phyloP scores from a whole-genome alignment of 305 asterid species.

The Fraxinus greggii region DNA sequence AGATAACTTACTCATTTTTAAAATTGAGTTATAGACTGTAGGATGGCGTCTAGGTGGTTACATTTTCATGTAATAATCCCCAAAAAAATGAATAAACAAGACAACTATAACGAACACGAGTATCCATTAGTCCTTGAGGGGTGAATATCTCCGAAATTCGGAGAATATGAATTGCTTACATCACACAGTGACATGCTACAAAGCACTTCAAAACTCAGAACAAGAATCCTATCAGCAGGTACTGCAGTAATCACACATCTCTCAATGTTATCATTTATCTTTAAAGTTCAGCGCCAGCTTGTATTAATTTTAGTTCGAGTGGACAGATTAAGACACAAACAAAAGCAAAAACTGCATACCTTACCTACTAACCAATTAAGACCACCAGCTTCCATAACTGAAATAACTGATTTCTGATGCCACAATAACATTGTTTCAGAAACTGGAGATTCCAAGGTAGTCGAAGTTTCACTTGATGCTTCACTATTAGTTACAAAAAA shows the following conservation, averaged over 20 bases:
- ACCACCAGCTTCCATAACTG: slow-evolving; percentile 98
- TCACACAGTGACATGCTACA: background rate
- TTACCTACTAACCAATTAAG: slow-evolving; percentile 99
- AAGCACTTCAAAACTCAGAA: background rate
- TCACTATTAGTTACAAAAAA: slow-evolving; percentile 40
- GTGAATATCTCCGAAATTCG: background rate
- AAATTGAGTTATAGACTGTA: background rate
- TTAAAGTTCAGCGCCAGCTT: slow-evolving; percentile 20
- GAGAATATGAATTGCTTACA: background rate
- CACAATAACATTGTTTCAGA: slow-evolving; percentile 59
- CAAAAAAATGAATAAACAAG: background rate
- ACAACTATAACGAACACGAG: background rate
- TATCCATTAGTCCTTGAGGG: background rate
- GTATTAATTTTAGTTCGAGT: slow-evolving; percentile 10
- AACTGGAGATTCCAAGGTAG: slow-evolving; percentile 36
- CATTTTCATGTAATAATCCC: background rate
- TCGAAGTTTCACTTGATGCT: slow-evolving; percentile 35
- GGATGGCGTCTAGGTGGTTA: background rate
- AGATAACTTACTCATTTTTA: background rate
- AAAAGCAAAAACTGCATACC: slow-evolving; percentile 68
- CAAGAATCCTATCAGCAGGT: background rate
- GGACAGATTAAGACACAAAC: slow-evolving; percentile 21
- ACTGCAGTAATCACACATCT: slow-evolving; percentile 16
- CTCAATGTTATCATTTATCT: slow-evolving; percentile 13
- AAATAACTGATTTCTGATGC: slow-evolving; percentile 86